Base-by-base conservation (phyloP, 176 grass and related monocot species). In the Triticum turgidum region DNA sequence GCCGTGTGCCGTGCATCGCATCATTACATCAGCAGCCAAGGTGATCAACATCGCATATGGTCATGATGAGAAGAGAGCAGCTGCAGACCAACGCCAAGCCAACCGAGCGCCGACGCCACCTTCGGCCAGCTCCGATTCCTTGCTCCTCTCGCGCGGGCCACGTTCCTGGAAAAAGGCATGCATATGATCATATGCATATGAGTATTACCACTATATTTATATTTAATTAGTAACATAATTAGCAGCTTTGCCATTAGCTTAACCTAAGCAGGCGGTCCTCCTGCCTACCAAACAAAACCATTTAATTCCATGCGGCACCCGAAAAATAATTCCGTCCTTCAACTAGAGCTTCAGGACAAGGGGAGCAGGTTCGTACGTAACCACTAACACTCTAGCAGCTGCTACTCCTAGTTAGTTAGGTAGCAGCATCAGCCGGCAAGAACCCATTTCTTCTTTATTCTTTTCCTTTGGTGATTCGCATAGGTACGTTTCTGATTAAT, bases 51-150 rank as follows among this genome's bases (percentile, higher is more conserved):
- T 32, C 62, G 29, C 29, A 34, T 34, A 34, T 34, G 33, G 4
- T 34, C 18, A 62, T 12, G 49, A 52, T 52, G 8, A 61, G 59
- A 22, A 61, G 49, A 52, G 59, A 61, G 8, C 59, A 61, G 52
- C 52, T 18, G 2, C 14, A 30, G 77, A 77, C 78, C 78, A 37
- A 5, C 29, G 78, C 82, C 88, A 82, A 85, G 66, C 82, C 77
- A 79, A 34, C 33, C 33, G 33, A 34, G 33, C 1, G 11, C 1
- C 11, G 11, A 49, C 45, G 51, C 15, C 87, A 15, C 84, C 74
- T 88, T 70, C 47, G 47, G 80, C 45, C 79, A 20, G 59, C 61
- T 61, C 18, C 25, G 41, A 37, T 89, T 85, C 69, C 88, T 37
- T 66, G 52, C 52, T 17, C 4, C 5, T 52, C 49, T 52, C 13